A percentile compares a stretch with the other conserved stretches of the same genome.
These are phyloP conservation scores for Harringtonia lauricola DNA, from an alignment of 2,329 filamentous ascomycete genomes.

Conservation along the genomic window DNA sequence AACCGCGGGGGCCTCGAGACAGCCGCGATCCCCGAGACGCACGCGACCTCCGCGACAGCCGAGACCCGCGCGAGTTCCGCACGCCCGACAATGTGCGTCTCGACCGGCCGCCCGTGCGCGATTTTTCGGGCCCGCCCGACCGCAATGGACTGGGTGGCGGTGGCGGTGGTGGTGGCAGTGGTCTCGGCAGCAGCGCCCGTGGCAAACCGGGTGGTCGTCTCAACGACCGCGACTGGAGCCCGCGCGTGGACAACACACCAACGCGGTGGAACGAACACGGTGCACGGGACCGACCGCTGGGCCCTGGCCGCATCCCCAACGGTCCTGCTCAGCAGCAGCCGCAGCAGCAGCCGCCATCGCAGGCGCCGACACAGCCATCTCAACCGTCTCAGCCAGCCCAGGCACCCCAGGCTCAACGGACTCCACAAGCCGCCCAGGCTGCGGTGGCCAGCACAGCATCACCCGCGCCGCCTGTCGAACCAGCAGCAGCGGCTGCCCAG, in stretches of 20 bases:
- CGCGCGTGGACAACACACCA: conserved; percentile 15
- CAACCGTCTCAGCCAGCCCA: too few relatives aligned
- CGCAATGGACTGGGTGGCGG: too few relatives aligned
- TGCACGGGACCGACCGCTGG: background rate
- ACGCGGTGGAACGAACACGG: conserved; percentile 22
- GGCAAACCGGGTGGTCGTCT: conserved; percentile 16
- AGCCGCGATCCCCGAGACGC: conserved; percentile 23
- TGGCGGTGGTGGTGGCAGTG: conserved; percentile 25
- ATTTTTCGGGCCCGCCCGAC: conserved; percentile 18
- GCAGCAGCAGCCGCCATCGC: conserved; percentile 7
- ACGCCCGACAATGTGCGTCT: conserved; percentile 27
- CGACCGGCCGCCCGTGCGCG: conserved; percentile 25
- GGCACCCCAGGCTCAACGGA: too few relatives aligned
- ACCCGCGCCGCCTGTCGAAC: background rate
- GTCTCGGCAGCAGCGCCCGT: conserved; percentile 21
- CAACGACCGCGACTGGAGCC: conserved; percentile 27
- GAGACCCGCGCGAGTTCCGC: conserved; percentile 21
- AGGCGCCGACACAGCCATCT: conserved; percentile 1
- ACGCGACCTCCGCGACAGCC: conserved; percentile 24
- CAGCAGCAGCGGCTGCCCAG: background rate
- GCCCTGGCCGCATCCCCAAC: conserved; percentile 5
- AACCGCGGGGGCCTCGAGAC: conserved; percentile 13
- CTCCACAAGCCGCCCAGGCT: too few relatives aligned
- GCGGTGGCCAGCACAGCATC: background rate
- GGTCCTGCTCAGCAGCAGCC: conserved; percentile 12